Evolutionary conservation across 192 early-diverging fungal species (phyloP).

Genomic region (Coemansia sp.): DNA sequence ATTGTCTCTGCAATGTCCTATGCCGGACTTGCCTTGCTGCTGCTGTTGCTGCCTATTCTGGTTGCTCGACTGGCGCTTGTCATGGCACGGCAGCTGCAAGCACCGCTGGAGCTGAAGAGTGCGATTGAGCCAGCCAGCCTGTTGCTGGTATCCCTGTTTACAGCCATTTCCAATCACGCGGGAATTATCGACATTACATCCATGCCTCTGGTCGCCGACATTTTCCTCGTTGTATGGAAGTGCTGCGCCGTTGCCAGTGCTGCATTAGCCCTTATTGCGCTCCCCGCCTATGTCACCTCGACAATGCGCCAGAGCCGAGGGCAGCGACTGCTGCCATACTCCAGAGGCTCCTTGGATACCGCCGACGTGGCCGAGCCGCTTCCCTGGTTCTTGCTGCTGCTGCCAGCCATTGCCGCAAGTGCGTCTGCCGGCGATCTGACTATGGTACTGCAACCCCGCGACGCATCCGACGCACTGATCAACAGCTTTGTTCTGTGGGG

Average conservation of each 20-base stretch:
- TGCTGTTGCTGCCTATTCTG: slow-evolving; percentile 1
- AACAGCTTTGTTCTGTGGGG: slow-evolving; percentile 24
- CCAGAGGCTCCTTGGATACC: not conserved
- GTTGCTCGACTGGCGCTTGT: not conserved
- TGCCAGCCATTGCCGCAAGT: slow-evolving; percentile 12
- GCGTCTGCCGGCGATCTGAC: slow-evolving; percentile 20
- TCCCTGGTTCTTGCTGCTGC: slow-evolving; percentile 11
- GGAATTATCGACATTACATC: slow-evolving; percentile 28
- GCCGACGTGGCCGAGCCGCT: not conserved
- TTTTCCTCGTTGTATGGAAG: slow-evolving; percentile 13
- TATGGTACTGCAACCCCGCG: not conserved
- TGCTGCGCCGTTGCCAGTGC: slow-evolving; percentile 7
- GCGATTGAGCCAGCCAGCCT: not conserved
- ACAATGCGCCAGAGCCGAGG: not conserved
- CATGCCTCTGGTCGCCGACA: slow-evolving; percentile 24
- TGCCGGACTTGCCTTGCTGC: not conserved
- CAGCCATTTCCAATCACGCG: slow-evolving; percentile 11
- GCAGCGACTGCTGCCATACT: not conserved
- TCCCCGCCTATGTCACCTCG: not conserved
- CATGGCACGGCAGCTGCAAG: not conserved
- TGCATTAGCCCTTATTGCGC: not conserved
- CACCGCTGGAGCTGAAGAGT: not conserved
- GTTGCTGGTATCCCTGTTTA: slow-evolving; percentile 7
- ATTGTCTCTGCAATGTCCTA: not conserved
- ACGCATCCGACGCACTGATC: slow-evolving; percentile 12